These are phyloP conservation scores for Crepidotus variabilis DNA, from an alignment of 768 basidiomycete genomes.

Conservation along the genomic window DNA sequence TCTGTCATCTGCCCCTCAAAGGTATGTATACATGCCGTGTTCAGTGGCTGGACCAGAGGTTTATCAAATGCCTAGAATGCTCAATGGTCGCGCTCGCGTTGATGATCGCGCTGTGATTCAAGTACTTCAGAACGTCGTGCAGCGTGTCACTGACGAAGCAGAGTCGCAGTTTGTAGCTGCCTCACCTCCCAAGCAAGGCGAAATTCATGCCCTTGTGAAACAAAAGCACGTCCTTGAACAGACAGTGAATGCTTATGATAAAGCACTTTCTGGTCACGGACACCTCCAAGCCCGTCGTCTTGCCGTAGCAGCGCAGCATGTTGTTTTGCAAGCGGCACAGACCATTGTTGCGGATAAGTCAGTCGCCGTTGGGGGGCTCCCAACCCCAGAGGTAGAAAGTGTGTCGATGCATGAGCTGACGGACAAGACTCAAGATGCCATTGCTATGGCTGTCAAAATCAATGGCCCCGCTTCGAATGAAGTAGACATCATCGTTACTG, in stretches of 20 bases:
- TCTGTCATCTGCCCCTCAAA: constrained; percentile 36
- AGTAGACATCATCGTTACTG: constrained; percentile 77
- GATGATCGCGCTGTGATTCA: constrained; percentile 72
- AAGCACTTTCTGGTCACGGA: constrained; percentile 56
- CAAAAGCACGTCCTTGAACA: constrained; percentile 74
- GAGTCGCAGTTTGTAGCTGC: constrained; percentile 63
- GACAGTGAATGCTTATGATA: constrained; percentile 73
- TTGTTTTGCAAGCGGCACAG: constrained; percentile 80
- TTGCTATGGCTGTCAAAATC: constrained; percentile 79
- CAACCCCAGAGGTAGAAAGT: constrained; percentile 39
- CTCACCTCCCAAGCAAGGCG: constrained; percentile 37
- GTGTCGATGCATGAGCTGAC: constrained; percentile 50
- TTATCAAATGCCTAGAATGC: constrained; percentile 6
- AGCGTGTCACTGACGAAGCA: constrained; percentile 71
- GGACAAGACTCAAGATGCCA: constrained; percentile 57
- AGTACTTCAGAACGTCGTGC: constrained; percentile 72
- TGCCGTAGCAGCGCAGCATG: constrained; percentile 75
- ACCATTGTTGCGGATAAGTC: constrained; percentile 50
- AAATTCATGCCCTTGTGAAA: constrained; percentile 69
- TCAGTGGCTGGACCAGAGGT: constrained; percentile 5
- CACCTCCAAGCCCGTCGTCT: constrained; percentile 52
- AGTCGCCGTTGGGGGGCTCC: constrained; percentile 33
- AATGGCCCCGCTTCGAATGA: constrained; percentile 71
- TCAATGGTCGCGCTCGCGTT: constrained; percentile 22
- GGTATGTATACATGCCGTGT: constrained; percentile 21